Evolutionary conservation across 2,329 filamentous ascomycete genomes (phyloP).

Genomic region (Nigrospora osmanthi): DNA sequence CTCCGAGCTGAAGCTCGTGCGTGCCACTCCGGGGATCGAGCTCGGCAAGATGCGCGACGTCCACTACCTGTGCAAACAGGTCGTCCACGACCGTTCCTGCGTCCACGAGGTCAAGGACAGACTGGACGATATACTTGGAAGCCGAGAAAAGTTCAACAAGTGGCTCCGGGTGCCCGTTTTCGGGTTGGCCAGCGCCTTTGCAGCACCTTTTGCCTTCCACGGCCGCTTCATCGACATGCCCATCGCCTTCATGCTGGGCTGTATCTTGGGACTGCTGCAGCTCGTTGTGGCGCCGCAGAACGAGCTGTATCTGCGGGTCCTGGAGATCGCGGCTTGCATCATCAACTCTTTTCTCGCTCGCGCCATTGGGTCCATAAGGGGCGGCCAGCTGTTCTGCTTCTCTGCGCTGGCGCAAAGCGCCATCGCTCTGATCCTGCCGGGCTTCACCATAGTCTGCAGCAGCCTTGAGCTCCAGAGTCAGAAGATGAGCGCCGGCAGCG

Average conservation of each 20-base stretch:
- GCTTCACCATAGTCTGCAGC: constrained; percentile 47
- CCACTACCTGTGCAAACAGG: constrained; percentile 56
- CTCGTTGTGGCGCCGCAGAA: constrained; percentile 68
- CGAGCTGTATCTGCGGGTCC: constrained; percentile 54
- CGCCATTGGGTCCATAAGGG: constrained; percentile 58
- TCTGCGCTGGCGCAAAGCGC: constrained; percentile 65
- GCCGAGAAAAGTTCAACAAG: constrained; percentile 41
- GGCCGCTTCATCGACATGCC: constrained; percentile 72
- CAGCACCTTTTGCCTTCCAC: constrained; percentile 74
- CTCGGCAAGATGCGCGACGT: constrained; percentile 54
- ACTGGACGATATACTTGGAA: constrained; percentile 45
- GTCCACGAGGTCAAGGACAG: constrained; percentile 48
- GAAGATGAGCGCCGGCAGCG: constrained; percentile 60
- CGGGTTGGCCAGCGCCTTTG: constrained; percentile 66
- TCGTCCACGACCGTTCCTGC: constrained; percentile 52
- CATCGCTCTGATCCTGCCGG: constrained; percentile 67
- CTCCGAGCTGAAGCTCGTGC: constrained; percentile 59
- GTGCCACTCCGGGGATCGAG: constrained; percentile 48
- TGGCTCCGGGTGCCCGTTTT: constrained; percentile 59
- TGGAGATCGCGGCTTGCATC: constrained; percentile 48
- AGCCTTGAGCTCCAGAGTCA: constrained; percentile 60
- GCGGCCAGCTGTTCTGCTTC: constrained; percentile 59
- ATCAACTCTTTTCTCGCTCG: constrained; percentile 62
- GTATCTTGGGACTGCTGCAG: constrained; percentile 66
- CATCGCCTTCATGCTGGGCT: constrained; percentile 68